These are phyloP conservation scores for Rhizopogon sp. DNA, from an alignment of 768 basidiomycete genomes.

Conservation along the genomic window DNA sequence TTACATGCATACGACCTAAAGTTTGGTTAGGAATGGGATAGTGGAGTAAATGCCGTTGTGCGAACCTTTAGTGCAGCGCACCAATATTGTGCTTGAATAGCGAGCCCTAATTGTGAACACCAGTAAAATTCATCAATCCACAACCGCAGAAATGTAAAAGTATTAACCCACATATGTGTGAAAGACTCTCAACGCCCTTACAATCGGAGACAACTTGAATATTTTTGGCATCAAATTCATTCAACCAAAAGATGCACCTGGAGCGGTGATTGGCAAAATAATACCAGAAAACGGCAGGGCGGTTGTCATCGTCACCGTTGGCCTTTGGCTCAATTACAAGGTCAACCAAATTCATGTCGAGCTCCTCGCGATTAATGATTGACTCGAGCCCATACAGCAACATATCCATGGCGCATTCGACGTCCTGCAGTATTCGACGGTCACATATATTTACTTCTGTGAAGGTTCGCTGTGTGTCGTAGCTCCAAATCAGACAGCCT, in stretches of 20 bases:
- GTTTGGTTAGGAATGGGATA: not conserved
- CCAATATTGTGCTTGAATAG: constrained; percentile 35
- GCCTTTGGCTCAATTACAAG: constrained; percentile 41
- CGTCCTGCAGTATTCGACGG: constrained; percentile 19
- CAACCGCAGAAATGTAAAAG: not conserved
- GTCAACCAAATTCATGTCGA: constrained; percentile 25
- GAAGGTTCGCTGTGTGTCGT: constrained; percentile 36
- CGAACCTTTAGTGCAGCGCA: constrained; percentile 5
- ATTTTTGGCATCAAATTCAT: constrained; percentile 31
- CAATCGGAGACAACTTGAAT: constrained; percentile 21
- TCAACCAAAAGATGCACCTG: constrained; percentile 50
- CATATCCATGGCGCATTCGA: constrained; percentile 28
- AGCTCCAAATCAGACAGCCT: not conserved
- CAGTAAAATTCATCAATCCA: not conserved
- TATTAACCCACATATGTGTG: constrained; percentile 20
- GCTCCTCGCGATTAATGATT: constrained; percentile 5
- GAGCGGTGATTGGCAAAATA: constrained; percentile 47
- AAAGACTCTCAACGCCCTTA: constrained; percentile 10
- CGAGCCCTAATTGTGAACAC: constrained; percentile 22
- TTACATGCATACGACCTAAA: not conserved
- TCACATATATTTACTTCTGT: constrained; percentile 54
- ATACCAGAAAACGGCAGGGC: constrained; percentile 29
- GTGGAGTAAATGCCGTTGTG: not conserved
- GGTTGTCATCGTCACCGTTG: constrained; percentile 8
- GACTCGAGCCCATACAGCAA: constrained; percentile 18